Evolutionary conservation across 2,329 filamentous ascomycete genomes (phyloP).

Genomic region (Neonectria hederae): DNA sequence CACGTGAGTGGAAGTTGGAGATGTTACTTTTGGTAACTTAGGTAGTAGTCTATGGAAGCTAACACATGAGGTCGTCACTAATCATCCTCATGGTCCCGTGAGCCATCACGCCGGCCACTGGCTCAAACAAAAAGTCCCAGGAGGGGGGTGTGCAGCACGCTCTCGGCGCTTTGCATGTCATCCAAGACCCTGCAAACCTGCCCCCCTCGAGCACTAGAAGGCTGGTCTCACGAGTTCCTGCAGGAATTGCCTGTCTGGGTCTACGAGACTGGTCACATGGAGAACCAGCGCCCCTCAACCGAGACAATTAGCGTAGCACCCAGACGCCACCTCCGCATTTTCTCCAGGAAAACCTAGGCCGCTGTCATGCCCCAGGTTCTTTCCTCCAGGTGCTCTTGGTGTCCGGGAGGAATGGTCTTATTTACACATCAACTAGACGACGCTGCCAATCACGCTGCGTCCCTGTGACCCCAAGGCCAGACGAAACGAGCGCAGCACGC

Average conservation of each 20-base stretch:
- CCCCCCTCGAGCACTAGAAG: conserved; percentile 1
- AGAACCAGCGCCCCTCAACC: conserved; percentile 16
- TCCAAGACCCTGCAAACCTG: not conserved
- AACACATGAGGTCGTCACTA: not conserved
- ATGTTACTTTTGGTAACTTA: not conserved
- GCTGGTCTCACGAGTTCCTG: conserved; percentile 28
- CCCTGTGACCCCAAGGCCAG: conserved; percentile 11
- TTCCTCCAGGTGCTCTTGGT: too few species aligned
- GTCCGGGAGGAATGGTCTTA: not conserved
- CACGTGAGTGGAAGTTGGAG: not conserved
- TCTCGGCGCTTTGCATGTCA: conserved; percentile 1
- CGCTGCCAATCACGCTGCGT: conserved; percentile 11
- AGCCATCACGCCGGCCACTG: conserved; percentile 4
- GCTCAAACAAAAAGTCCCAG: not conserved
- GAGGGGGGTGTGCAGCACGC: not conserved
- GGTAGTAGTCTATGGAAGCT: too few species aligned
- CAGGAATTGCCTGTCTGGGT: conserved; percentile 20
- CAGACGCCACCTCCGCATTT: conserved; percentile 30
- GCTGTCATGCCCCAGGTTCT: conserved; percentile 4
- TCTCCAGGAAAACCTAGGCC: conserved; percentile 8
- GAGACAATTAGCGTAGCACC: conserved; percentile 23
- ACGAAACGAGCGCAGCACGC: conserved; percentile 13
- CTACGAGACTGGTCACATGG: conserved; percentile 23
- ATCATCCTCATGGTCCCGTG: conserved; percentile 7
- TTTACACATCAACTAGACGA: conserved; percentile 5